A percentile compares a stretch with the other conserved stretches of the same genome.
Conservation (phyloP, 2,329 filamentous ascomycete species). For the Colletotrichum limetticola region DNA sequence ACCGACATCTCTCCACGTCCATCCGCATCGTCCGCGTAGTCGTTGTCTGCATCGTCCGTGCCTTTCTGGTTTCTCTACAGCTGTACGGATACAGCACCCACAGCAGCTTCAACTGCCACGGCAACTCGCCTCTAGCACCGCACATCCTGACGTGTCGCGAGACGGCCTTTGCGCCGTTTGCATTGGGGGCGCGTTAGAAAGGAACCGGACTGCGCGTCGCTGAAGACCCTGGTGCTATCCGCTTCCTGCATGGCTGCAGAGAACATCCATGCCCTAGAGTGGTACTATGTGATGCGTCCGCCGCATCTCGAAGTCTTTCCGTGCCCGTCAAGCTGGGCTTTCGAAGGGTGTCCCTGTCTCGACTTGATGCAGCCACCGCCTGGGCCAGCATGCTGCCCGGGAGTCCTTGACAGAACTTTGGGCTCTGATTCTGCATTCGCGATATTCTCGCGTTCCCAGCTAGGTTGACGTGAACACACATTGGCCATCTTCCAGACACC, state of each 20-base stretch:
- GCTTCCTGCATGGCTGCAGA: not conserved
- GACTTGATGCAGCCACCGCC: conserved; percentile 15
- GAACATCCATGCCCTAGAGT: conserved; percentile 1
- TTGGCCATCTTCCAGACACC: not conserved
- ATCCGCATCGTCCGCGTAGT: not conserved
- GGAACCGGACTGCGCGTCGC: not conserved
- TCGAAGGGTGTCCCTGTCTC: conserved; percentile 25
- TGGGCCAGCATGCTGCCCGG: conserved; percentile 5
- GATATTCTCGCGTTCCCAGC: not conserved
- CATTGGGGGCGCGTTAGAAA: not conserved
- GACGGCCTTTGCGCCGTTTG: not conserved
- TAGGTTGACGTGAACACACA: no score
- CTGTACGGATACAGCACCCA: no score
- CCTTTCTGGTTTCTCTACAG: no score
- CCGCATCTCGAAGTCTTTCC: conserved; percentile 4
- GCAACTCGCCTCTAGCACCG: not conserved
- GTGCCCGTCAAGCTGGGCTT: conserved; percentile 13
- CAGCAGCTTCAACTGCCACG: not conserved
- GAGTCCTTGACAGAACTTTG: conserved; percentile 2
- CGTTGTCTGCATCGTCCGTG: not conserved
- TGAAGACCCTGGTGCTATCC: not conserved
- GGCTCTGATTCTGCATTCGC: not conserved
- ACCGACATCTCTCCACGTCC: not conserved
- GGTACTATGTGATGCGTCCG: conserved; percentile 7
- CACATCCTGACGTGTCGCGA: conserved; percentile 1